These are phyloP conservation scores for Combretum micranthum DNA, from an alignment of 345 rosid species.

Conservation along the genomic window DNA sequence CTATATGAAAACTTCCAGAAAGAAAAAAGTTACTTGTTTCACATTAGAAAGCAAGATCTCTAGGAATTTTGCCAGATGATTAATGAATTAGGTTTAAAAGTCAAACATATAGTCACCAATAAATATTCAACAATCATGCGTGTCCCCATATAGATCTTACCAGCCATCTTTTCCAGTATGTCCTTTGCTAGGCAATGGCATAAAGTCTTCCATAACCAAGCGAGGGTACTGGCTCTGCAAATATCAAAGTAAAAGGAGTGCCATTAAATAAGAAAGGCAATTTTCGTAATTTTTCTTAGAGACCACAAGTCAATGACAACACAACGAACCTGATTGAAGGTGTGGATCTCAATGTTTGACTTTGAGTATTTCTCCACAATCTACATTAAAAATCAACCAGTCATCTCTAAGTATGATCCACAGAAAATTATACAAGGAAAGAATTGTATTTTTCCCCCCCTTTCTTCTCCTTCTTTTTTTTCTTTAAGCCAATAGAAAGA, in stretches of 20 bases:
- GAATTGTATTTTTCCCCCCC: no score
- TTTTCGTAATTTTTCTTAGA: not conserved
- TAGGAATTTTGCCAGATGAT: no score
- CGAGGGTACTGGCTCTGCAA: constrained; percentile 98
- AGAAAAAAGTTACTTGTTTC: no score
- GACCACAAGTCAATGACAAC: constrained; percentile 5
- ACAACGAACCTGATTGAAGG: constrained; percentile 80
- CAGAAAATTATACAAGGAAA: not conserved
- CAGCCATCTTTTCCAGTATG: constrained; percentile 89
- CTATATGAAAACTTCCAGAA: no score
- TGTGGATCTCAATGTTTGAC: constrained; percentile 73
- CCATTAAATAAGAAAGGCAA: not conserved
- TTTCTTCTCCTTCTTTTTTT: not conserved
- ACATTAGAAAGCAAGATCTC: no score
- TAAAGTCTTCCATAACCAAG: constrained; percentile 68
- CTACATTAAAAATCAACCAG: constrained; percentile 27
- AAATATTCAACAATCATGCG: no score
- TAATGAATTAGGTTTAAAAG: no score
- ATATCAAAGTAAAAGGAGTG: constrained; percentile 2
- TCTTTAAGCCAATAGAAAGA: no score
- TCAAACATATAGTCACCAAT: no score
- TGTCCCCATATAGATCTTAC: constrained; percentile 25
- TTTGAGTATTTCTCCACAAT: constrained; percentile 82
- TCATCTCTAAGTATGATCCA: constrained; percentile 10
- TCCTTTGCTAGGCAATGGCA: constrained; percentile 88